Evolutionary conservation across 83 land plant species (phyloP).

Genomic region (Thuja plicata): DNA sequence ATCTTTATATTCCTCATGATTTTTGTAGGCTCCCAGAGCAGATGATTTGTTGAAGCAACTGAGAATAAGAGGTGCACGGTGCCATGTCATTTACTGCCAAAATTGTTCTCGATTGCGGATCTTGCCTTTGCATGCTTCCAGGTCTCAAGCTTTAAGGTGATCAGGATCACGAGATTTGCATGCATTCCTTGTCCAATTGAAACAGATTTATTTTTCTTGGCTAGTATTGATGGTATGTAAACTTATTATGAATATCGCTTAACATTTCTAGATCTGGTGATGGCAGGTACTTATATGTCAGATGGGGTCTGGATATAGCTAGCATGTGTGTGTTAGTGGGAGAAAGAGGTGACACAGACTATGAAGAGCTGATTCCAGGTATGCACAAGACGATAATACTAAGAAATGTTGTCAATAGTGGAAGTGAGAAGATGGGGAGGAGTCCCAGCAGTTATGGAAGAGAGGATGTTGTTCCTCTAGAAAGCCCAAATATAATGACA

Average conservation of each 20-base stretch:
- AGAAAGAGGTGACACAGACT: slow-evolving; percentile 79
- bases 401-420: slow-evolving; percentile 36
- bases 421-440: slow-evolving; percentile 59
- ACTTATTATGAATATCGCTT: not conserved
- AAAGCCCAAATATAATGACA: slow-evolving; percentile 41
- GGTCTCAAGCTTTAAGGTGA: slow-evolving; percentile 74
- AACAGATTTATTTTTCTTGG: not conserved
- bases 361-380: slow-evolving; percentile 64
- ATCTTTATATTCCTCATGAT: not conserved
- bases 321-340: slow-evolving; percentile 72
- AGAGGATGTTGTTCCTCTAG: slow-evolving; percentile 51
- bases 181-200: not conserved
- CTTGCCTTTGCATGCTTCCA: slow-evolving; percentile 70
- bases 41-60: slow-evolving; percentile 52
- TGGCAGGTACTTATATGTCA: slow-evolving; percentile 70
- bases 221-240: not conserved
- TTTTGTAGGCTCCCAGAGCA: slow-evolving; percentile 47
- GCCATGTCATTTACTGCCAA: slow-evolving; percentile 56
- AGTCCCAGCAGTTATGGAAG: slow-evolving; percentile 40
- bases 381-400: slow-evolving; percentile 64
- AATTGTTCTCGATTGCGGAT: slow-evolving; percentile 55
- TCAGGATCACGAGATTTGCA: not conserved
- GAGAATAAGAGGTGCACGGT: slow-evolving; percentile 66
- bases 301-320: slow-evolving; percentile 73
- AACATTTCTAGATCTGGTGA: not conserved